Evolutionary conservation across 78 protist genomes (phyloP), one percentile per base, ranked within the genome.

Genomic region (Speleostelium caveatum): DNA sequence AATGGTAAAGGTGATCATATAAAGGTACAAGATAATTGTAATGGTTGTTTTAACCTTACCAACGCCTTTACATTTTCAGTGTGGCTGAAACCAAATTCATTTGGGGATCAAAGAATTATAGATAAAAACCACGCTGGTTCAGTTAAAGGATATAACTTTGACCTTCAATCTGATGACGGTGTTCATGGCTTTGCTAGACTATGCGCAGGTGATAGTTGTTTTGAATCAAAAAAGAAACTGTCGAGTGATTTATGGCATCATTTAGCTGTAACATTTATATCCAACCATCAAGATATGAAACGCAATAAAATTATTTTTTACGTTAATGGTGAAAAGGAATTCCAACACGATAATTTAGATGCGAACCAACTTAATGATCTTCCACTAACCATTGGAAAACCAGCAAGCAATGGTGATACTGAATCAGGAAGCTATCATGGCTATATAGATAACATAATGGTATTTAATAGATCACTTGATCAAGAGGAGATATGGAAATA

Each of bases 1-100:
- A 24, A 66, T 12, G 89, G 89, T 1, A 49, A 66, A 16, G 89
- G 89, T 51, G 89, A 80, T 30, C 68, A 80, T 41, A 80, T 80
- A 0, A 19, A 35, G 0, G 69, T 80, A 2, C 5, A 33, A n/a
- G 35, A 10, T 21, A 17, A 17, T 17, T 80, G 77, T 10, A 33
- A 24, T 7, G 0, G 35, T 0, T 36, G 59, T 36, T 68, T 80
- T 24, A 35, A 80, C 68, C n/a, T 80, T 0, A 49, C 74, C 1
- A 22, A 65, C 26, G 68, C 66, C 14, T 80, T 45, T 19, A 67
- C 89, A 5, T 22, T 80, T 22, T 67, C 68, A 77, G 77, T 77
- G 16, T 80, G 89, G 89, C 77, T 80, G 3, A 80, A 68, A 58
- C 89, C 89, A 53, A 24, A 16, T 0, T 39, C 78, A 21, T 80